A percentile compares a stretch with the other conserved stretches of the same genome.
Conservation (phyloP, 164 flowering plant species). For the Nymphaea colorata region DNA sequence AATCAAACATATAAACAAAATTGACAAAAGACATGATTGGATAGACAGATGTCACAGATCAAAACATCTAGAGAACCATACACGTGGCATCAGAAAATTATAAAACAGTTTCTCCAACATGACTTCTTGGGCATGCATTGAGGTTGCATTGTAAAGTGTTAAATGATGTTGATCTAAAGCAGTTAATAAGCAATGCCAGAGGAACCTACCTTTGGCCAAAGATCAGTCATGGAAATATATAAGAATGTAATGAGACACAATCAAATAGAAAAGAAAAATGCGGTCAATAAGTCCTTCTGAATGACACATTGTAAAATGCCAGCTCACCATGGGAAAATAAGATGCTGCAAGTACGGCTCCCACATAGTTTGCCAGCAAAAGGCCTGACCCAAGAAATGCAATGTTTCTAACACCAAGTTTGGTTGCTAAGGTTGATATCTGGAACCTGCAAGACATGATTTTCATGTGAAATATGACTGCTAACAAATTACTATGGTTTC, state of each 20-base stretch:
- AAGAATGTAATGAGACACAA: neutral
- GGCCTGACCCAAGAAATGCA: slow-evolving; percentile 82
- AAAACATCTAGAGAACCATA: neutral
- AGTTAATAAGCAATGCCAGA: neutral
- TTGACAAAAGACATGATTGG: too few relatives aligned
- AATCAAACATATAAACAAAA: too few relatives aligned
- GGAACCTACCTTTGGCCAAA: neutral
- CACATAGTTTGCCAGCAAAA: slow-evolving; percentile 68
- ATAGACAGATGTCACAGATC: too few relatives aligned
- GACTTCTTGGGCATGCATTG: neutral
- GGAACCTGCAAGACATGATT: slow-evolving; percentile 41
- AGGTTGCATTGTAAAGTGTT: neutral
- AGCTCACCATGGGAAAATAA: slow-evolving; percentile 78
- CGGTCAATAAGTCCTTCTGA: neutral
- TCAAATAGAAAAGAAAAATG: neutral
- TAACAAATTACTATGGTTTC: too few relatives aligned
- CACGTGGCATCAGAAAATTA: neutral
- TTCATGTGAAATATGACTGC: neutral
- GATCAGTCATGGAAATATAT: neutral
- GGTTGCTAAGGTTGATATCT: slow-evolving; percentile 94
- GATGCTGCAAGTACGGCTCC: slow-evolving; percentile 63
- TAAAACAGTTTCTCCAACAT: neutral
- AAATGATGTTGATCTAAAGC: neutral
- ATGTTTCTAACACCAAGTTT: slow-evolving; percentile 94
- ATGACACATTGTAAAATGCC: neutral